Conservation (phyloP, 768 basidiomycete species). For the Phylloporus sp. region DNA sequence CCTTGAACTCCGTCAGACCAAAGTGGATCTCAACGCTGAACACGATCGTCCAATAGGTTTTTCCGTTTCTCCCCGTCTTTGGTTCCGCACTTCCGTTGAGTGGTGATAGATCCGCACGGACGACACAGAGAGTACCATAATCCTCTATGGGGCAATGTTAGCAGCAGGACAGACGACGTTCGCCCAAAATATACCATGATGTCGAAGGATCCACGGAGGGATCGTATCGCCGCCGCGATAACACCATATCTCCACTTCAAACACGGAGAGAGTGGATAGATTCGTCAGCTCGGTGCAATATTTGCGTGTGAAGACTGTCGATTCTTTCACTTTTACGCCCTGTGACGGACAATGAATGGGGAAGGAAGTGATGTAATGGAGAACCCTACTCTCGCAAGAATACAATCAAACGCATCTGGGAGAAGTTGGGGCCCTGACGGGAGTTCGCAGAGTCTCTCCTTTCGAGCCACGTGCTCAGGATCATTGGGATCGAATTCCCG, state of each 20-base stretch:
- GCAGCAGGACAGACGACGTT: not conserved
- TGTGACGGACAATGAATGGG: slow-evolving; percentile 25
- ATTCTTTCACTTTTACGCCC: slow-evolving; percentile 75
- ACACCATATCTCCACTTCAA: slow-evolving; percentile 84
- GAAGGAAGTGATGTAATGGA: not conserved
- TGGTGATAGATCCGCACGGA: slow-evolving; percentile 72
- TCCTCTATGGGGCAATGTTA: slow-evolving; percentile 40
- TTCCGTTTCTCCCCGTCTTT: slow-evolving; percentile 58
- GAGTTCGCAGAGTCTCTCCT: slow-evolving; percentile 64
- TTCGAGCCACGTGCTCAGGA: slow-evolving; percentile 59
- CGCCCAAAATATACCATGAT: slow-evolving; percentile 31
- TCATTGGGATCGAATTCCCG: slow-evolving; percentile 62
- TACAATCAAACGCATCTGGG: slow-evolving; percentile 80
- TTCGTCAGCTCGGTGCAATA: slow-evolving; percentile 80
- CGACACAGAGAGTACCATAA: slow-evolving; percentile 73
- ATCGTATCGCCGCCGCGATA: slow-evolving; percentile 67
- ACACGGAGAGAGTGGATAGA: slow-evolving; percentile 67
- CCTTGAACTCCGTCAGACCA: slow-evolving; percentile 76
- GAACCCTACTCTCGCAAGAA: slow-evolving; percentile 56
- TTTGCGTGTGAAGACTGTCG: slow-evolving; percentile 74
- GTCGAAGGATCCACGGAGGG: slow-evolving; percentile 70
- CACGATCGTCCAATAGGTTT: slow-evolving; percentile 78
- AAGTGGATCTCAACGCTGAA: slow-evolving; percentile 84
- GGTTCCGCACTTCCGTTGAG: slow-evolving; percentile 66
- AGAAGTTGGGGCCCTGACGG: slow-evolving; percentile 75